phyloP scores from a whole-genome alignment of 192 early-diverging fungal genomes.

The Tieghemiomyces parasiticus region DNA sequence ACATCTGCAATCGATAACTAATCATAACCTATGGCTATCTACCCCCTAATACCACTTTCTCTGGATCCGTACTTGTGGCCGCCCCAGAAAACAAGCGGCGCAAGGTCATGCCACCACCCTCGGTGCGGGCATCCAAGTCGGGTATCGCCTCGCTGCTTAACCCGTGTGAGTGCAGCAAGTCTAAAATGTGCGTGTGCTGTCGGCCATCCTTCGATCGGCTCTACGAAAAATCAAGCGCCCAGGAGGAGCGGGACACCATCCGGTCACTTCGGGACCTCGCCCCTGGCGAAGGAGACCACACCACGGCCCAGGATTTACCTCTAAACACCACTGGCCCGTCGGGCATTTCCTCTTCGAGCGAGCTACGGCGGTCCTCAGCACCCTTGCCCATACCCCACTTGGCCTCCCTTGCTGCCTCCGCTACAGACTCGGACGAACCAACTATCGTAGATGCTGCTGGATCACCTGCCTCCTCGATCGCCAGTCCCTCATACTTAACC shows the following conservation, averaged over 20 bases:
- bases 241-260: constrained; percentile 12
- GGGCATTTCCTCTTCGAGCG: too few species aligned
- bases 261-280: too few species aligned
- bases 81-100: neutral
- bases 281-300: neutral
- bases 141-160: constrained; percentile 30
- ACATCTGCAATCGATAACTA: constrained; percentile 12
- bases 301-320: neutral
- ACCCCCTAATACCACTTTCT: neutral
- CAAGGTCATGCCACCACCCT: neutral
- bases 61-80: neutral
- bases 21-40: neutral
- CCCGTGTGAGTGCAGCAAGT: constrained; percentile 24
- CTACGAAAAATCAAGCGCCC: constrained; percentile 20
- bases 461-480: too few species aligned
- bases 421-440: too few species aligned
- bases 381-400: constrained; percentile 14
- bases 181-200: constrained; percentile 26
- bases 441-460: too few species aligned
- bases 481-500: too few species aligned
- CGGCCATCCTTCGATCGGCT: constrained; percentile 21
- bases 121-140: neutral
- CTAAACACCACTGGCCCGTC: too few species aligned
- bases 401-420: constrained; percentile 12
- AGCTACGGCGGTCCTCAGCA: neutral